Percentiles rank a stretch among this genome's conserved stretches.
These are phyloP conservation scores for Anthostomella pinea DNA, from an alignment of 2,329 filamentous ascomycete genomes.

Conservation along the genomic window DNA sequence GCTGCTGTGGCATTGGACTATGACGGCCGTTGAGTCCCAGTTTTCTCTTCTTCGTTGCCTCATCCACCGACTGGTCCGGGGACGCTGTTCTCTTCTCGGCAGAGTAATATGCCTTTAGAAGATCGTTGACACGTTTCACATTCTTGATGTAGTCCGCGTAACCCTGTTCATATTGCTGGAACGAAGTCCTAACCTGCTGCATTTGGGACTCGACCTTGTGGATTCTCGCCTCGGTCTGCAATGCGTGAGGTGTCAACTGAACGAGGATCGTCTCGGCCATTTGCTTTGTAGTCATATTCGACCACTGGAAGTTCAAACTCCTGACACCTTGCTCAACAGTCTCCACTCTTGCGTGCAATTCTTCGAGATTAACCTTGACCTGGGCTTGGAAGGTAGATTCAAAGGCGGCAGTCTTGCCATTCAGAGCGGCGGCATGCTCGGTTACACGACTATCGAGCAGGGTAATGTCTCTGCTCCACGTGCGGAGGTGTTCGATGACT, in stretches of 20 bases:
- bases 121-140: neutral
- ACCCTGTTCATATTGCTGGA: too few relatives aligned
- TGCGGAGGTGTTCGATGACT: conserved; percentile 3
- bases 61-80: conserved; percentile 5
- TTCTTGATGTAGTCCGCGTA: neutral
- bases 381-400: too few relatives aligned
- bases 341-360: conserved; percentile 16
- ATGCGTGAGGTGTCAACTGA: conserved; percentile 20
- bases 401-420: too few relatives aligned
- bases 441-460: conserved; percentile 7
- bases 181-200: too few relatives aligned
- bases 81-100: conserved; percentile 13
- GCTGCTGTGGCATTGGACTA: neutral
- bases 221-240: conserved; percentile 8
- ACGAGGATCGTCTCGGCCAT: conserved; percentile 41
- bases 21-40: conserved; percentile 7
- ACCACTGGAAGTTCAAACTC: conserved; percentile 44
- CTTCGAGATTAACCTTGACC: conserved; percentile 11
- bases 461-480: conserved; percentile 1
- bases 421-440: too few relatives aligned
- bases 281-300: conserved; percentile 44
- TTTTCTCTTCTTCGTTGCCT: conserved; percentile 14
- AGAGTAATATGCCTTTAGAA: conserved; percentile 2
- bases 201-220: too few relatives aligned
- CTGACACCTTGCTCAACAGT: conserved; percentile 7